Percentiles rank a stretch among this genome's conserved stretches.
Conservation (phyloP, 371 early-diverging fungal species). For the Mortierella sp. region DNA sequence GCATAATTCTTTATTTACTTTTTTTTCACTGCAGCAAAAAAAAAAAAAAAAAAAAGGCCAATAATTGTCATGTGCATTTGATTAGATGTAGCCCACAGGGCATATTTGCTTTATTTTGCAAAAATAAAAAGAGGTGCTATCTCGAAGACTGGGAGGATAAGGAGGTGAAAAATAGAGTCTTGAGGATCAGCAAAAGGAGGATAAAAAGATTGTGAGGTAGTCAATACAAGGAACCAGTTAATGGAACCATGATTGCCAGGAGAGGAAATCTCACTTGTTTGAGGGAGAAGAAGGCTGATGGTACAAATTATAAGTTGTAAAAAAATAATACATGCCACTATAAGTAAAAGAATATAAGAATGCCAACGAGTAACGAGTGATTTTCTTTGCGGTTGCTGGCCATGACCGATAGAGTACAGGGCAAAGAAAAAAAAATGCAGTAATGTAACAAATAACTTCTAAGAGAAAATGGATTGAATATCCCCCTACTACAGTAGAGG, state of each 20-base stretch:
- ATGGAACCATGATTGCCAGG: background rate
- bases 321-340: background rate
- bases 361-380: too few species aligned
- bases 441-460: background rate
- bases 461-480: background rate
- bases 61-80: too few species aligned
- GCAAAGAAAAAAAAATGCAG: background rate
- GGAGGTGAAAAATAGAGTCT: background rate
- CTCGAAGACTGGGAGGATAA: background rate
- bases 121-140: background rate
- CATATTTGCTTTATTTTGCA: background rate
- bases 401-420: slow-evolving; percentile 2
- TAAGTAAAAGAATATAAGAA: background rate
- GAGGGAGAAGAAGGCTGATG: background rate
- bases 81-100: background rate
- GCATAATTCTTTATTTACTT: too few species aligned
- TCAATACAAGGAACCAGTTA: background rate
- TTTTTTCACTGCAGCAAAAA: too few species aligned
- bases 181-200: background rate
- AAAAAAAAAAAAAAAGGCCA: too few species aligned
- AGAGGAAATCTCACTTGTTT: background rate
- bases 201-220: background rate
- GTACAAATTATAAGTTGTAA: slow-evolving; percentile 5
- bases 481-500: background rate
- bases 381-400: background rate